Percentiles rank a stretch among this genome's conserved stretches.
Conservation (phyloP, 164 flowering plant genomes). For the Nymphaea thermarum region DNA sequence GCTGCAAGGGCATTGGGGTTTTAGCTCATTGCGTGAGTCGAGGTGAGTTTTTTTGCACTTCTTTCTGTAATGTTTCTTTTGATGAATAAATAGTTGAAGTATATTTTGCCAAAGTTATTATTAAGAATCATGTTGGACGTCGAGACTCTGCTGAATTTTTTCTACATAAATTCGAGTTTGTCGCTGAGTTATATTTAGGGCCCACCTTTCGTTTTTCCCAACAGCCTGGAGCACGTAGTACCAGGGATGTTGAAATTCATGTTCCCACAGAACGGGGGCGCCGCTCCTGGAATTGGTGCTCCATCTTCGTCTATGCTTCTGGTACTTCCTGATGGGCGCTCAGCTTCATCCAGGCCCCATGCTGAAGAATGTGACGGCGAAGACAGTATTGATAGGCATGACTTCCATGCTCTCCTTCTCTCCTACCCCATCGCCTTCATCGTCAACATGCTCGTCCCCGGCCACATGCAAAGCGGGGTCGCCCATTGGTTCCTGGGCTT, state of each 20-base stretch:
- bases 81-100: too few relatives aligned
- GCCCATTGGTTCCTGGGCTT: slow-evolving; percentile 2
- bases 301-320: slow-evolving; percentile 12
- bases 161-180: too few relatives aligned
- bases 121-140: too few relatives aligned
- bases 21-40: too few relatives aligned
- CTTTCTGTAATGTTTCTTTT: too few relatives aligned
- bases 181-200: too few relatives aligned
- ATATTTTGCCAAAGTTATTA: too few relatives aligned
- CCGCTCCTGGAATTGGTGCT: slow-evolving; percentile 12
- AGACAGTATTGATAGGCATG: slow-evolving; percentile 12
- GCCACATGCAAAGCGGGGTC: neutral
- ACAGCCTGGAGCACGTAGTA: neutral
- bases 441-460: neutral
- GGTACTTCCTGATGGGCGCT: slow-evolving; percentile 18
- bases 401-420: neutral
- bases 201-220: too few relatives aligned
- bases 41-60: too few relatives aligned
- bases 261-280: slow-evolving; percentile 11
- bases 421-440: neutral
- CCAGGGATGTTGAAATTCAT: neutral
- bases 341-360: slow-evolving; percentile 8
- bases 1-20: too few relatives aligned
- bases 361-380: slow-evolving; percentile 11
- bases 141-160: too few relatives aligned